Evolutionary conservation across 345 rosid genomes (phyloP).

Genomic region (Populus simonii): DNA sequence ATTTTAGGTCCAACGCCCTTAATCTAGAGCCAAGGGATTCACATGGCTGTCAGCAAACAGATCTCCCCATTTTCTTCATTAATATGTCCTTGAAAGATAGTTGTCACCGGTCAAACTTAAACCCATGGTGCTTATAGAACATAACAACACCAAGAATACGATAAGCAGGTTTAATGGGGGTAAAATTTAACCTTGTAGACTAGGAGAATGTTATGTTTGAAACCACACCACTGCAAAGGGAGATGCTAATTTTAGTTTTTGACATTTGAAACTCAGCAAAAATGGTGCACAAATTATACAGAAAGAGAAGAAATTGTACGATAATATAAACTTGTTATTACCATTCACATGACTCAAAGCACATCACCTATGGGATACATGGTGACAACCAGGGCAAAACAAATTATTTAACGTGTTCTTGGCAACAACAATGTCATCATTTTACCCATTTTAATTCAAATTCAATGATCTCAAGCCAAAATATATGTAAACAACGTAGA

Average conservation of each 20-base stretch:
- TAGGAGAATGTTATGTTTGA: slow-evolving; percentile 31
- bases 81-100: background rate
- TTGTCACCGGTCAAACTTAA: slow-evolving; percentile 13
- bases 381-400: no score
- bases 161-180: slow-evolving; percentile 28
- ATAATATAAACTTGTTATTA: background rate
- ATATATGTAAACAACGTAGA: background rate
- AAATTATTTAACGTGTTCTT: background rate
- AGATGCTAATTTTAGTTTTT: slow-evolving; percentile 27
- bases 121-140: slow-evolving; percentile 16
- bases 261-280: slow-evolving; percentile 1
- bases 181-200: slow-evolving; percentile 30
- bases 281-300: background rate
- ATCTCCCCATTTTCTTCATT: background rate
- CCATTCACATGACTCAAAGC: background rate
- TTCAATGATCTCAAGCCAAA: background rate
- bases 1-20: no score
- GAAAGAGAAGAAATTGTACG: background rate
- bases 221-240: slow-evolving; percentile 34
- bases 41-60: background rate
- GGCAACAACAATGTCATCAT: background rate
- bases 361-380: background rate
- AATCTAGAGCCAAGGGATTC: background rate
- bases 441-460: background rate
- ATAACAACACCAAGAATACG: slow-evolving; percentile 29